Base-by-base conservation (phyloP, 192 early-diverging fungal genomes). In the Backusella morwellensis region DNA sequence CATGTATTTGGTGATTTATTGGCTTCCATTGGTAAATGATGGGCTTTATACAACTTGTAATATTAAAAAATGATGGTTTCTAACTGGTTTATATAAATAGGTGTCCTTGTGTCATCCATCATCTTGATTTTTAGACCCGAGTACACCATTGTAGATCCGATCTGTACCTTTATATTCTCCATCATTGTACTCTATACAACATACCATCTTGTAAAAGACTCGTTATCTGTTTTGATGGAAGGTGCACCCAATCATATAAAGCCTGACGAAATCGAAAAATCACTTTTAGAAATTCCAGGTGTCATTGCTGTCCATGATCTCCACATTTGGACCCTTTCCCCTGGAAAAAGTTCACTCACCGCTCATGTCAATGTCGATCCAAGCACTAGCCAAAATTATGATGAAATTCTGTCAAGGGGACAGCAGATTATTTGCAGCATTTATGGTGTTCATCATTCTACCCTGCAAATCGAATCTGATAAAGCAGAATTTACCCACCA, bases 1-100 rank as follows among this genome's bases (percentile, higher is more conserved):
- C 95, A 96, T 76, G 95, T 95, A 34, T 77, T 96, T 35, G 93
- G 93, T n/a, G 95, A 96, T 80, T 79, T 96, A 21, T 75, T 96
- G 6, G 89, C 88, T 0, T 95, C 93, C 15, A 80, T 96, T 69
- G 95, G 78, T 79, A 73, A 73, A 63, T 6, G 34, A 32, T 34
- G 35, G 21, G 23, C 19, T 59, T 9, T 26, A 59, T n/a, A 23
- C 19, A 63, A 54, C 7, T 29, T 29, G 8, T 32, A 26, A 44
- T 17, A 4, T 17, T 44, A 17, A 15, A 44, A 26, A 17, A 9
- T 35, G 41, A 40, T 50, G 29, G 11, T 26, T 3, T 59, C 54
- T 59, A 59, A 59, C 54, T 59, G 54, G 54, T 59, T 59, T 59
- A 59, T 21, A 23, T 54, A 35, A 36, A 42, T 66, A 78, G 77